phyloP scores from a whole-genome alignment of 441 rosid genomes.

The Gossypium schwendimanii region DNA sequence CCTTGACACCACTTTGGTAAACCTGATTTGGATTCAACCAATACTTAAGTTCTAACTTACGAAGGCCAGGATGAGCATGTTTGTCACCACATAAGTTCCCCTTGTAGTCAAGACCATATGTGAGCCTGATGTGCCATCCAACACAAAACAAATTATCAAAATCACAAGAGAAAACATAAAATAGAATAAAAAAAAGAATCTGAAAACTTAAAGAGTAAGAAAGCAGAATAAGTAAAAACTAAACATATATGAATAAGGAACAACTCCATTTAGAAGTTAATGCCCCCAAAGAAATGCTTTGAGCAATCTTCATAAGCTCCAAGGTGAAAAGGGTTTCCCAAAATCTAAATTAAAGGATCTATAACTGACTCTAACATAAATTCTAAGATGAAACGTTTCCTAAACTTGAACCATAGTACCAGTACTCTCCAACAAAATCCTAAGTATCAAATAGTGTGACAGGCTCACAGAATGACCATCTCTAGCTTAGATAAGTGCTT shows the following conservation, averaged over 20 bases:
- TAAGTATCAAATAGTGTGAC: background rate
- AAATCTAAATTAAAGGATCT: background rate
- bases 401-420: background rate
- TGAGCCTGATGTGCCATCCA: constrained; percentile 53
- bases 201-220: background rate
- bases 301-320: background rate
- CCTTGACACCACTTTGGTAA: constrained; percentile 82
- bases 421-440: background rate
- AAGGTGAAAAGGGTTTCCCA: background rate
- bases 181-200: background rate
- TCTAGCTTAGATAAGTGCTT: constrained; percentile 2
- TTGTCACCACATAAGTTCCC: constrained; percentile 90
- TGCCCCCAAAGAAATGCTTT: background rate
- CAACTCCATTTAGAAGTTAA: background rate
- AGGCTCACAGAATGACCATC: background rate
- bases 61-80: constrained; percentile 65
- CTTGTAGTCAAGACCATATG: constrained; percentile 86
- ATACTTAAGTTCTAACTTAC: constrained; percentile 69
- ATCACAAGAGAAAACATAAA: background rate
- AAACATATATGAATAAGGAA: background rate
- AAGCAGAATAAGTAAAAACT: background rate
- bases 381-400: background rate
- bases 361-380: background rate
- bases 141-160: constrained; percentile 13
- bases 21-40: constrained; percentile 95